phyloP scores from a whole-genome alignment of 768 basidiomycete species.

The Guyanaporus albipodus region DNA sequence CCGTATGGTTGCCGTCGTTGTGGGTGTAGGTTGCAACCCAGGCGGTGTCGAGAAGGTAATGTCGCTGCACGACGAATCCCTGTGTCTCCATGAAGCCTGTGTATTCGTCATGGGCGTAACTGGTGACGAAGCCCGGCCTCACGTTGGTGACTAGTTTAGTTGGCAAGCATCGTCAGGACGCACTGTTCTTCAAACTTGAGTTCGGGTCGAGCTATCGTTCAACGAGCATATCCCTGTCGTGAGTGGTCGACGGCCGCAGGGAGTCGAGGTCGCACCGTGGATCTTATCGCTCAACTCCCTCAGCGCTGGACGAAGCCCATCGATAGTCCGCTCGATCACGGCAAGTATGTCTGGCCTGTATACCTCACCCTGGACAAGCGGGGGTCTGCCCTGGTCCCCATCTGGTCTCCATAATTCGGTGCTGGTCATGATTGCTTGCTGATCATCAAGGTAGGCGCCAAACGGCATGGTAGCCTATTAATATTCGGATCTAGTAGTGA shows the following conservation, averaged over 20 bases:
- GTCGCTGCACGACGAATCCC: conserved; percentile 59
- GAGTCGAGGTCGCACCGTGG: conserved; percentile 43
- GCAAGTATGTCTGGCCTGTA: conserved; percentile 57
- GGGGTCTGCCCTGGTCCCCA: neutral
- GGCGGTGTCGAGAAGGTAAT: conserved; percentile 65
- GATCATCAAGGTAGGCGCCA: too few relatives aligned
- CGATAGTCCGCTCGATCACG: conserved; percentile 55
- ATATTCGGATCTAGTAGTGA: conserved; percentile 1
- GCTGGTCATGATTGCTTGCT: too few relatives aligned
- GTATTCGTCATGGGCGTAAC: conserved; percentile 64
- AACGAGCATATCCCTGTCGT: neutral
- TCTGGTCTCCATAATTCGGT: conserved; percentile 4
- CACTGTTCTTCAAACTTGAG: conserved; percentile 64
- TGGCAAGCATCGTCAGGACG: conserved; percentile 9
- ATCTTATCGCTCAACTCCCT: conserved; percentile 66
- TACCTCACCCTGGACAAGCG: conserved; percentile 24
- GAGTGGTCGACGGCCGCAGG: too few relatives aligned
- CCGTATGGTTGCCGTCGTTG: neutral
- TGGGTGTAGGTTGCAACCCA: conserved; percentile 67
- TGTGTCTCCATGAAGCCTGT: conserved; percentile 63
- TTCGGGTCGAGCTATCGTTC: conserved; percentile 59
- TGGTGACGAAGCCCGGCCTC: too few relatives aligned
- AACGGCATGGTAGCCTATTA: neutral
- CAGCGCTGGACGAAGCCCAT: conserved; percentile 50
- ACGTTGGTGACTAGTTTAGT: too few relatives aligned